Evolutionary conservation across 495 filamentous ascomycete species (phyloP), one percentile per base, ranked within the genome.

Genomic region (Letharia columbiana): DNA sequence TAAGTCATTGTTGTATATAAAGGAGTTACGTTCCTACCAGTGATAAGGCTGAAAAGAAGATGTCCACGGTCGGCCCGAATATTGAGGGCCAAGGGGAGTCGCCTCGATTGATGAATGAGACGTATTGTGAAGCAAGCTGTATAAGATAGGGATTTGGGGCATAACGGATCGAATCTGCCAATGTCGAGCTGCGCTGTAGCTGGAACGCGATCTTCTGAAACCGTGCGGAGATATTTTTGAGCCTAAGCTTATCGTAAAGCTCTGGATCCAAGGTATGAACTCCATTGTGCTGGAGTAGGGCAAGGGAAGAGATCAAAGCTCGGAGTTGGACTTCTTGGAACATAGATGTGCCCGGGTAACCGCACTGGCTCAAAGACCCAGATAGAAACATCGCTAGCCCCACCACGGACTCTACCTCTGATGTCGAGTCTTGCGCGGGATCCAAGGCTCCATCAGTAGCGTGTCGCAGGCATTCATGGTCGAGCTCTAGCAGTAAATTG

Each of bases 241-340:
- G 10, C 33, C 20, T 60, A 3, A 67, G 41, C 15, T 40, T 42
- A 2, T 65, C 52, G 23, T 60, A 62, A 5, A 42, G 28, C 2
- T 44, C 37, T 9, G 50, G 11, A 31, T 56, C 18, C n/a, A 71
- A 50, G 11, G 58, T 31, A 20, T 60, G 47, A 2, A 71, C 58
- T 15, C 56, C 60, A 6, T 23, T 58, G 41, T 64, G 60, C 4
- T 66, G 63, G 3, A 71, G 40, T 0, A 71, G 54, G 0, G 69
- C 69, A 8, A 71, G 60, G 0, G 69, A 35, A 17, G 66, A 58
- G 3, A 71, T 28, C 13, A 71, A n/a, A 13, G 69, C 61, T 1
- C 69, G 58, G 4, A 71, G 45, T 44, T 71, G 66, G 11, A 59
- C 12, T 13, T 66, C 45, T 11, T 60, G 54, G 23, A 68, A 71